Conservation (phyloP, 768 basidiomycete genomes). For the Boletellus sp. region DNA sequence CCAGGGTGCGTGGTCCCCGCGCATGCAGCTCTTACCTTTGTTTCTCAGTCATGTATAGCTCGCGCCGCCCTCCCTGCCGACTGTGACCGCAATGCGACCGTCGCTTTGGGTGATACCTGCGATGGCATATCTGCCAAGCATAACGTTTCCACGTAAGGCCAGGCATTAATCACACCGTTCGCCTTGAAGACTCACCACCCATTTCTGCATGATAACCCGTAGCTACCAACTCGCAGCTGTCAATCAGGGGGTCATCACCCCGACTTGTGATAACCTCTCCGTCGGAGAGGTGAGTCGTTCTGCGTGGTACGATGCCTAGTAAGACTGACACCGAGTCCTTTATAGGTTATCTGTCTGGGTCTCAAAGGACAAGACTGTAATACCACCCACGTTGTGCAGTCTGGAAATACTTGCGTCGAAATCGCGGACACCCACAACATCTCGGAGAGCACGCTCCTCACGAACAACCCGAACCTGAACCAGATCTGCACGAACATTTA, state of each 20-base stretch:
- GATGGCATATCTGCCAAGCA: conserved; percentile 59
- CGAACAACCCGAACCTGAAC: conserved; percentile 67
- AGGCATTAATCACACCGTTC: neutral
- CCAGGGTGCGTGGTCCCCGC: conserved; percentile 15
- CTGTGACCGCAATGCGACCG: conserved; percentile 61
- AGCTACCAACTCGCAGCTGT: conserved; percentile 59
- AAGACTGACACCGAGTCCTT: neutral
- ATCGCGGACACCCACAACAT: conserved; percentile 44
- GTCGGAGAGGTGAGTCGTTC: conserved; percentile 40
- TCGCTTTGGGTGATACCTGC: conserved; percentile 57
- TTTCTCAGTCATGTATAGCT: conserved; percentile 35
- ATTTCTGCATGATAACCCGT: neutral
- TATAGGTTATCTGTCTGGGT: conserved; percentile 50
- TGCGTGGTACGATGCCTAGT: neutral
- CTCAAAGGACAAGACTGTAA: conserved; percentile 52
- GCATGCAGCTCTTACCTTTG: neutral
- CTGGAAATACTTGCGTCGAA: conserved; percentile 48
- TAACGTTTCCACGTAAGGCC: conserved; percentile 59
- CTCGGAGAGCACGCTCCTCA: conserved; percentile 41
- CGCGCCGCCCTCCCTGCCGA: conserved; percentile 37
- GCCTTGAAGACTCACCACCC: neutral
- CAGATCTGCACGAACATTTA: conserved; percentile 51
- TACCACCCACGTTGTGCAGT: conserved; percentile 43
- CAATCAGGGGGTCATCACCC: conserved; percentile 46
- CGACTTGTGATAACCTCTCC: conserved; percentile 55